Percentiles rank a stretch among this genome's conserved stretches.
phyloP scores from a whole-genome alignment of 768 basidiomycete species.

The Mycena rosella region DNA sequence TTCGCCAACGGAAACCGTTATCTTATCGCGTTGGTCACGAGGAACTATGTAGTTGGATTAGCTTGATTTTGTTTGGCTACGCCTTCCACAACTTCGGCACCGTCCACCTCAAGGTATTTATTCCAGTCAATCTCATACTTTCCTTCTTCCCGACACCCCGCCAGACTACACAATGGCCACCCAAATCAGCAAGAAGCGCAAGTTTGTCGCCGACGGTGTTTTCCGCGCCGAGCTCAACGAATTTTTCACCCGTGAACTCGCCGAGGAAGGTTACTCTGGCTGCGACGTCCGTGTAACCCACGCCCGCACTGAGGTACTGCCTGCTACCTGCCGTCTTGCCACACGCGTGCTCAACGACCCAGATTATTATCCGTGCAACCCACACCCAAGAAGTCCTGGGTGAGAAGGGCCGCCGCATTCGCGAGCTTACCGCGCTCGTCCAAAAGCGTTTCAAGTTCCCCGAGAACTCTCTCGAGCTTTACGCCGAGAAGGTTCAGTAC shows the following conservation, averaged over 20 bases:
- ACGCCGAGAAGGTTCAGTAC: constrained; percentile 99
- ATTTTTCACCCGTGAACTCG: constrained; percentile 98
- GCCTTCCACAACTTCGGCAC: background rate
- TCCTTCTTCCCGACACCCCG: constrained; percentile 1
- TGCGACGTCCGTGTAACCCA: constrained; percentile 99
- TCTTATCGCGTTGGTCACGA: no score
- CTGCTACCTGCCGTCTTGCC: background rate
- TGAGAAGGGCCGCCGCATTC: constrained; percentile 99
- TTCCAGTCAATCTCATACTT: constrained; percentile 16
- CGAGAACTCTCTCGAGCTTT: constrained; percentile 98
- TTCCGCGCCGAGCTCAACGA: constrained; percentile 99
- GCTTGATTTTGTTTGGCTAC: no score
- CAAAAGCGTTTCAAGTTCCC: constrained; percentile 99
- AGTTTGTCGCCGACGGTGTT: constrained; percentile 98
- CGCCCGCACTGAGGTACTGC: constrained; percentile 91
- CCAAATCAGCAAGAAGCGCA: constrained; percentile 98
- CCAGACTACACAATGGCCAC: constrained; percentile 71
- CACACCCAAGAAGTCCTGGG: constrained; percentile 99
- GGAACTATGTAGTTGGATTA: no score
- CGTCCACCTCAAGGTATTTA: constrained; percentile 32
- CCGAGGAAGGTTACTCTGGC: constrained; percentile 99
- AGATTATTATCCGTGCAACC: constrained; percentile 99
- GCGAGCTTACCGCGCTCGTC: constrained; percentile 97
- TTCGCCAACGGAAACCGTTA: no score
- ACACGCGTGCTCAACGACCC: constrained; percentile 18